Conservation (phyloP, 805 yeast species). For the Wickerhamomyces rabaulensis region DNA sequence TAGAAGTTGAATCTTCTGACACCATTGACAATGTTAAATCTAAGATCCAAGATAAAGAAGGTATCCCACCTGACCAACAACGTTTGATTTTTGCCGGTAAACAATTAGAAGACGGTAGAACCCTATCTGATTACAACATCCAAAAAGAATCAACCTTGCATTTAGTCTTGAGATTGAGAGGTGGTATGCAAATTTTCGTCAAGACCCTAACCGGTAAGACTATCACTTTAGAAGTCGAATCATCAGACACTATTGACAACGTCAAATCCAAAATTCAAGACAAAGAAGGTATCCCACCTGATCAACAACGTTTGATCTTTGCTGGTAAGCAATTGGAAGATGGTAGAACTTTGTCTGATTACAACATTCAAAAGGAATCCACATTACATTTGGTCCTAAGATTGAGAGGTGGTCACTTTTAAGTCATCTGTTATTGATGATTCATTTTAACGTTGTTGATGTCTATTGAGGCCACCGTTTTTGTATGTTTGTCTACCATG, state of each 20-base stretch:
- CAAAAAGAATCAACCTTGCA: slow-evolving; percentile 89
- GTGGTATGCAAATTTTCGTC: slow-evolving; percentile 91
- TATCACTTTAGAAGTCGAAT: slow-evolving; percentile 95
- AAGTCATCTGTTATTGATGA: not conserved
- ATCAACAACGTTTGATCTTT: slow-evolving; percentile 95
- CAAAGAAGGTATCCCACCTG: slow-evolving; percentile 99
- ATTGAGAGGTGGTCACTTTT: slow-evolving; percentile 64
- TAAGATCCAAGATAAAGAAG: slow-evolving; percentile 97
- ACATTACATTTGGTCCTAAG: slow-evolving; percentile 79
- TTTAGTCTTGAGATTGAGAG: slow-evolving; percentile 81
- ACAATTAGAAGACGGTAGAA: slow-evolving; percentile 93
- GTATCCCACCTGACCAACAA: slow-evolving; percentile 98
- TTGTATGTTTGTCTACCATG: not conserved
- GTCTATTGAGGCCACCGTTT: not conserved
- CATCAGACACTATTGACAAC: slow-evolving; percentile 93
- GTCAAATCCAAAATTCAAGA: slow-evolving; percentile 94
- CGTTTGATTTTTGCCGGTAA: slow-evolving; percentile 92
- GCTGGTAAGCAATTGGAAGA: slow-evolving; percentile 96
- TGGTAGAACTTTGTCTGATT: slow-evolving; percentile 89
- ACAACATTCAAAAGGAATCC: slow-evolving; percentile 93
- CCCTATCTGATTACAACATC: slow-evolving; percentile 88
- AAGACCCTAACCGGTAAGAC: slow-evolving; percentile 97
- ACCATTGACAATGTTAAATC: slow-evolving; percentile 91
- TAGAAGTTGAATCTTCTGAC: slow-evolving; percentile 93
- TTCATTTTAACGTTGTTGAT: not conserved